These are phyloP conservation scores for Pleurotus tuoliensis DNA, from an alignment of 768 basidiomycete species.

Conservation along the genomic window DNA sequence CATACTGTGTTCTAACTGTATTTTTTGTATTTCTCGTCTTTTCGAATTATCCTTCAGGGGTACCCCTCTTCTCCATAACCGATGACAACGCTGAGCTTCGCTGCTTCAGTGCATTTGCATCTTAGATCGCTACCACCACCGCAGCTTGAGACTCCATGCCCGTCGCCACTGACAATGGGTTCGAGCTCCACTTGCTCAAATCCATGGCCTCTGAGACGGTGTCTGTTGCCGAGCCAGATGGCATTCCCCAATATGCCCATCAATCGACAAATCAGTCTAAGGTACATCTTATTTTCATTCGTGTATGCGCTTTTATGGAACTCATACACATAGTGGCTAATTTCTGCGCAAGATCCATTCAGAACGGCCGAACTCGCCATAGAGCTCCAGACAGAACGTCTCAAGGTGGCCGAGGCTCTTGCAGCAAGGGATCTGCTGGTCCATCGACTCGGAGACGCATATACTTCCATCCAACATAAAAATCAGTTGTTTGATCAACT, in stretches of 20 bases:
- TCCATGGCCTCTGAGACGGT: neutral
- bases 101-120: too few relatives aligned
- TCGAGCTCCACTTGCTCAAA: neutral
- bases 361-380: constrained; percentile 49
- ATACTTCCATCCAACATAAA: constrained; percentile 59
- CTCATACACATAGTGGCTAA: too few relatives aligned
- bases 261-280: too few relatives aligned
- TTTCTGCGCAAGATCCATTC: constrained; percentile 35
- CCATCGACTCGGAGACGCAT: constrained; percentile 55
- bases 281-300: too few relatives aligned
- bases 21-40: neutral
- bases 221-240: neutral
- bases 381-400: constrained; percentile 48
- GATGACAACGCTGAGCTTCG: too few relatives aligned
- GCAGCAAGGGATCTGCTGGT: constrained; percentile 62
- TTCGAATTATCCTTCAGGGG: neutral
- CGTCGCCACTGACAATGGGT: neutral
- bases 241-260: too few relatives aligned
- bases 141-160: neutral
- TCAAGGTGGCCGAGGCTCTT: constrained; percentile 53
- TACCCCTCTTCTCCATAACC: neutral
- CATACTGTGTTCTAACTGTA: neutral
- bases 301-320: too few relatives aligned
- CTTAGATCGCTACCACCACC: neutral
- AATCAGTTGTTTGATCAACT: constrained; percentile 40